Base-by-base conservation (phyloP, 805 yeast species). In the Starmerella floris region DNA sequence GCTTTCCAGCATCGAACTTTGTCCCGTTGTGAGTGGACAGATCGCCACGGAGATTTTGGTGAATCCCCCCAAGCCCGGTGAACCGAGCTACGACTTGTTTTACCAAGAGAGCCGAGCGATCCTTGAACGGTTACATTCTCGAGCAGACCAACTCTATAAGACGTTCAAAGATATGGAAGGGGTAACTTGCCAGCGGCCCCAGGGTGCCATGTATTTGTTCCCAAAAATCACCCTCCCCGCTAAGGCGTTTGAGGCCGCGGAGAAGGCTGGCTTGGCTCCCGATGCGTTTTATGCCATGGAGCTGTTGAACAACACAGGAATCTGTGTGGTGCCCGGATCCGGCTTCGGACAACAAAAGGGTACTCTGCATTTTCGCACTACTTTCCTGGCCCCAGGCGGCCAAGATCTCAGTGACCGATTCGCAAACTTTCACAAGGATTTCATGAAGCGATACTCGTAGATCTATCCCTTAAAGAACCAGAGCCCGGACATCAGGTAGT, bases 201-300 rank as follows among this genome's bases (percentile, higher is more conserved):
- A 80, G 66, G 99, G 99, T 52, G 96, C 99, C 33, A 88, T 91
- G 98, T 91, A 91, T 63, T 68, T 91, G 47, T 91, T 84, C 75
- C 99, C 98, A 36, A 70, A 67, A 50, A 64, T 91, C 45, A 60
- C 72, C 27, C 65, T 91, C 43, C 77, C 83, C 15, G 70, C 72
- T 16, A 70, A 70, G 51, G 85, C 84, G 13, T 66, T 74, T 38
- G 67, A 66, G 23, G 69, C 68, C 34, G 94, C 96, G 27, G 65
- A 67, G 42, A 66, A 68, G 42, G 56, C 59, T 25, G 75, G 73
- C 21, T 58, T 74, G 54, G 53, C 49, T n/a, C 79, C 94, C 19
- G 98, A 91, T 61, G 95, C 82, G 60, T 75, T 81, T 50, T 91
- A 91, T 66, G 87, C 96, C 62, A 69, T 79, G 58, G 79, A 79